Conservation (phyloP, 805 yeast genomes). For the Wickerhamiella sorbophila region DNA sequence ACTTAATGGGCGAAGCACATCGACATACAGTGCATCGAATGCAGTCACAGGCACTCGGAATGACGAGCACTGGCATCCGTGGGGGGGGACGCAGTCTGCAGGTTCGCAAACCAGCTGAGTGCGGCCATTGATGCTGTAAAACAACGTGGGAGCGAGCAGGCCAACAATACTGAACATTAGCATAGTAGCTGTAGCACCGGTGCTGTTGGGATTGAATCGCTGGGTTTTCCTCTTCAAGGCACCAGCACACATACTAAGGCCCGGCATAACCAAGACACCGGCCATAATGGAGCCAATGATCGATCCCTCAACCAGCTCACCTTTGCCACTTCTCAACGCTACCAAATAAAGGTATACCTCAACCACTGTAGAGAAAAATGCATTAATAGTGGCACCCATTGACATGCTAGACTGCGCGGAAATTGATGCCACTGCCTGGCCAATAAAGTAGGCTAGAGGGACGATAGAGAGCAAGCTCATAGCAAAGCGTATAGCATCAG, state of each 20-base stretch:
- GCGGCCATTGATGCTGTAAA: conserved; percentile 80
- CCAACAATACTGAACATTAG: conserved; percentile 77
- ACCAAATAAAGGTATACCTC: conserved; percentile 88
- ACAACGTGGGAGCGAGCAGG: conserved; percentile 82
- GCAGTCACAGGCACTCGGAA: conserved; percentile 55
- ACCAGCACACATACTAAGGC: conserved; percentile 95
- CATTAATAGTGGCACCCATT: conserved; percentile 94
- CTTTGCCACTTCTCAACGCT: conserved; percentile 74
- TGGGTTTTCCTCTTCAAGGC: conserved; percentile 87
- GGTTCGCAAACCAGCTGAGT: conserved; percentile 54
- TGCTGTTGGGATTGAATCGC: conserved; percentile 87
- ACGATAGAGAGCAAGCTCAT: conserved; percentile 72
- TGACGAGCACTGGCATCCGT: conserved; percentile 33
- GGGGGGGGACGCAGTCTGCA: background rate
- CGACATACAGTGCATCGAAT: conserved; percentile 48
- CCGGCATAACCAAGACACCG: conserved; percentile 83
- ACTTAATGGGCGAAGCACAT: conserved; percentile 70
- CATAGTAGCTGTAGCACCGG: conserved; percentile 96
- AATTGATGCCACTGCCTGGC: conserved; percentile 98
- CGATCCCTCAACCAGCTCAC: conserved; percentile 85
- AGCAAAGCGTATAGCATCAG: conserved; percentile 46
- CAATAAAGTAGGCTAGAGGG: conserved; percentile 92
- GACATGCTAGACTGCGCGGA: conserved; percentile 99
- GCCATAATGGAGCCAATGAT: conserved; percentile 88
- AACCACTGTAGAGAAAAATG: conserved; percentile 90